Percentiles rank a stretch among this genome's conserved stretches.
Conservation (phyloP, 768 basidiomycete genomes). For the Rhizopogon vinicolor region DNA sequence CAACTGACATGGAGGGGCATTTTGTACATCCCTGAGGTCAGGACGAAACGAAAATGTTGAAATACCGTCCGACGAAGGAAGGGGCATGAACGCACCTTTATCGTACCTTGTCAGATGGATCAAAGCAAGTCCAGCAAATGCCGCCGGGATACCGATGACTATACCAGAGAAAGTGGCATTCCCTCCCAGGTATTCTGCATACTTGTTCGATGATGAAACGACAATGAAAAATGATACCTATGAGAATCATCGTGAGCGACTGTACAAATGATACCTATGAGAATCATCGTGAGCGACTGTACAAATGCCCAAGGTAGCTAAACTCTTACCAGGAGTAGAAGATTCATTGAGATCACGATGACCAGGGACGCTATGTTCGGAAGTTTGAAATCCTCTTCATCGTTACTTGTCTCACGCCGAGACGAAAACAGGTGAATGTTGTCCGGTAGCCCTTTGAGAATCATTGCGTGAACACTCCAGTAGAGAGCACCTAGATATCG, state of each 20-base stretch:
- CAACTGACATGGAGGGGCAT: conserved; percentile 54
- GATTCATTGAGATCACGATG: no score
- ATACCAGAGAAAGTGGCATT: conserved; percentile 66
- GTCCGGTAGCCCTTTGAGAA: no score
- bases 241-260: no score
- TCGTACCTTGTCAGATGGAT: conserved; percentile 54
- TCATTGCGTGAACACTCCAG: no score
- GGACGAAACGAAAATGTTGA: not conserved
- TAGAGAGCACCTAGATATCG: no score
- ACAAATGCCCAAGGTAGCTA: no score
- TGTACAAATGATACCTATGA: conserved; percentile 37
- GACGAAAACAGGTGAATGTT: no score
- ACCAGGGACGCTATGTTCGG: no score
- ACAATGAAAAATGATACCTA: conserved; percentile 68
- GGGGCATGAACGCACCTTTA: conserved; percentile 35
- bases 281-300: no score
- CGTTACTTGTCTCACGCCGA: no score
- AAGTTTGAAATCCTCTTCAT: no score
- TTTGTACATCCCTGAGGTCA: conserved; percentile 44
- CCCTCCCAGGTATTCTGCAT: conserved; percentile 60
- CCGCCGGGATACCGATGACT: conserved; percentile 61
- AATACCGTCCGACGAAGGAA: not conserved
- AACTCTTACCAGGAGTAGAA: no score
- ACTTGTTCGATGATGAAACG: conserved; percentile 61
- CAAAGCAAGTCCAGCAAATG: conserved; percentile 55